Conservation (phyloP, 148 eudicot species). For the Limonium bicolor region DNA sequence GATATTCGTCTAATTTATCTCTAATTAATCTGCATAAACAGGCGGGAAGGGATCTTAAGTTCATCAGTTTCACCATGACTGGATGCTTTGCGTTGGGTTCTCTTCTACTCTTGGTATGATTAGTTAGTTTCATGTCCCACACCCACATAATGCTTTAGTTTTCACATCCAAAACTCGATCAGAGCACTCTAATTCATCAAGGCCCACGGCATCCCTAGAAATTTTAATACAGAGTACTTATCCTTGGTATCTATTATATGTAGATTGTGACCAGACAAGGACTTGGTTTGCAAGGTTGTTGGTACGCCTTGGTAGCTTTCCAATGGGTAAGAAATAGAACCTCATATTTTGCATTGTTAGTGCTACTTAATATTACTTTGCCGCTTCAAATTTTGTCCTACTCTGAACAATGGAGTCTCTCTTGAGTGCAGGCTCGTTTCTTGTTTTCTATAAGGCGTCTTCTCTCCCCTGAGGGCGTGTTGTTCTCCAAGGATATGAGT, state of each 20-base stretch:
- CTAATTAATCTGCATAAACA: constrained; percentile 10
- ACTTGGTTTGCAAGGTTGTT: constrained; percentile 27
- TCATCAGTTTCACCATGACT: constrained; percentile 64
- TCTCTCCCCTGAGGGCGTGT: constrained; percentile 50
- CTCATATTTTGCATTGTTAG: too few relatives aligned
- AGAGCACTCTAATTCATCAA: neutral
- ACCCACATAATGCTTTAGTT: too few relatives aligned
- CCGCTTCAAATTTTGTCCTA: too few relatives aligned
- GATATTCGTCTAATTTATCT: neutral
- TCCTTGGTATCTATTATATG: neutral
- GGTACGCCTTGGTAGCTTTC: constrained; percentile 39
- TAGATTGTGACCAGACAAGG: constrained; percentile 29
- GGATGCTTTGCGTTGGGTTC: constrained; percentile 54
- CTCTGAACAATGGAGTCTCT: too few relatives aligned
- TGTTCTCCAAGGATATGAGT: constrained; percentile 35
- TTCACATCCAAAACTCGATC: neutral
- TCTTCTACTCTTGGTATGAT: constrained; percentile 54
- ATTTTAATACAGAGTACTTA: neutral
- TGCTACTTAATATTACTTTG: too few relatives aligned
- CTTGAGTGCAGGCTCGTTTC: constrained; percentile 13
- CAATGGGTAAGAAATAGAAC: constrained; percentile 52
- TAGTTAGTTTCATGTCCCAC: neutral
- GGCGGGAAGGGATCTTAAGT: constrained; percentile 85
- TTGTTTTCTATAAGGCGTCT: constrained; percentile 34
- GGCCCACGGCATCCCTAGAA: too few relatives aligned